Conservation (phyloP, 495 filamentous ascomycete genomes). For the Lineolata rhizophorae region DNA sequence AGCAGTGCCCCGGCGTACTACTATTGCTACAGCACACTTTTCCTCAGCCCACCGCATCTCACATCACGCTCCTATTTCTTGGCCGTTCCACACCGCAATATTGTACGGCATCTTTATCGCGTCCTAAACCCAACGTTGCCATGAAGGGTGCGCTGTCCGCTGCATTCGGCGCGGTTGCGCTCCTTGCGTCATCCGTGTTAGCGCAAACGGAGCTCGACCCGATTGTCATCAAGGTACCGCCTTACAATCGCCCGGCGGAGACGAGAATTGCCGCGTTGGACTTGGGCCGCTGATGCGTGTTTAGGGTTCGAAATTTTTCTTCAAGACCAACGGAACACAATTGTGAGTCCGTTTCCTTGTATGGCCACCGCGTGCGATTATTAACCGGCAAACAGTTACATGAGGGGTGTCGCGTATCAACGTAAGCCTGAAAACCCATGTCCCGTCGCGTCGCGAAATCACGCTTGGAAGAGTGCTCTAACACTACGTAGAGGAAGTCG, state of each 20-base stretch:
- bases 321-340: constrained; percentile 48
- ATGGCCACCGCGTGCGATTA: too few species aligned
- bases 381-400: too few species aligned
- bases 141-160: constrained; percentile 9
- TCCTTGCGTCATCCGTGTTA: constrained; percentile 13
- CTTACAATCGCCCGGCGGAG: not conserved
- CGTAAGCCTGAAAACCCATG: constrained; percentile 24
- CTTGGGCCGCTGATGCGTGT: too few species aligned
- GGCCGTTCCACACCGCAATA: too few species aligned
- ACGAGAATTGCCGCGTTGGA: not conserved
- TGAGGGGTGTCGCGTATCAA: constrained; percentile 82
- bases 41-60: too few species aligned
- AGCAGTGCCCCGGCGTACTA: too few species aligned
- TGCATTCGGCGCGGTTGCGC: constrained; percentile 11
- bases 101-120: too few species aligned
- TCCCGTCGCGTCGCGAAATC: not conserved
- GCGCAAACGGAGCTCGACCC: constrained; percentile 17
- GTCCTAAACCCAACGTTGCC: constrained; percentile 1
- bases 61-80: too few species aligned
- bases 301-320: constrained; percentile 63
- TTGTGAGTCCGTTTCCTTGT: constrained; percentile 31
- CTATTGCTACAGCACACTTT: too few species aligned
- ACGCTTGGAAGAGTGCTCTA: constrained; percentile 1
- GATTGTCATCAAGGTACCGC: constrained; percentile 18
- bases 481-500: constrained; percentile 24